These are phyloP conservation scores for Trichosanthes cucumerina DNA, from an alignment of 306 rosid genomes.

Conservation along the genomic window DNA sequence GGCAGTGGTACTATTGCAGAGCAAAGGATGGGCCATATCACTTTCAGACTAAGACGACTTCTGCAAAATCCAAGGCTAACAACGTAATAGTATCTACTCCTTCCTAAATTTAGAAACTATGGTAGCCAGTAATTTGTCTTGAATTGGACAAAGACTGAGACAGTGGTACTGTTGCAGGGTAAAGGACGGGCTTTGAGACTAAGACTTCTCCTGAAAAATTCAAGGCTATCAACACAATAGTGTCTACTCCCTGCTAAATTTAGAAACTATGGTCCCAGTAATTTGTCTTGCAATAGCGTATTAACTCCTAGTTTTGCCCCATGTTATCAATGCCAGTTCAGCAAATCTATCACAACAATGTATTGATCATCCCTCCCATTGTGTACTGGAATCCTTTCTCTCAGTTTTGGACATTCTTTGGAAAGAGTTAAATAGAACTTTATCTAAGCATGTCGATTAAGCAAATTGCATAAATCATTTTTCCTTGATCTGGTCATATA, in stretches of 20 bases:
- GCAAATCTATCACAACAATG: neutral
- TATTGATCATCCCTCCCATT: neutral
- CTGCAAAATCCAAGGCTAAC: neutral
- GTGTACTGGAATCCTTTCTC: neutral
- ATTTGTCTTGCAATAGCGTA: neutral
- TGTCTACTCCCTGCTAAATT: neutral
- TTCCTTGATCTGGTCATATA: neutral
- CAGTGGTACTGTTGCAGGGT: neutral
- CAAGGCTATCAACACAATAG: neutral
- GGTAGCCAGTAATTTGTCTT: neutral
- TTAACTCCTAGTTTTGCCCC: neutral
- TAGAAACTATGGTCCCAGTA: neutral
- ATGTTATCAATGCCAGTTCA: neutral
- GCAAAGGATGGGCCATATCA: neutral
- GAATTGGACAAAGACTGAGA: neutral
- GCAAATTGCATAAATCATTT: neutral
- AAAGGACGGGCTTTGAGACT: neutral
- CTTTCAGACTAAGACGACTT: neutral
- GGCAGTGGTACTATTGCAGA: neutral
- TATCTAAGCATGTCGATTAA: neutral
- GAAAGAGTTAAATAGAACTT: neutral
- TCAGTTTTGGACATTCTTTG: neutral
- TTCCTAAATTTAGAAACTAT: neutral
- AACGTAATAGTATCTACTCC: neutral
- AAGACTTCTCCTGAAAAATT: neutral